phyloP scores from a whole-genome alignment of 2,329 filamentous ascomycete species.

The Ophiostoma sp. region DNA sequence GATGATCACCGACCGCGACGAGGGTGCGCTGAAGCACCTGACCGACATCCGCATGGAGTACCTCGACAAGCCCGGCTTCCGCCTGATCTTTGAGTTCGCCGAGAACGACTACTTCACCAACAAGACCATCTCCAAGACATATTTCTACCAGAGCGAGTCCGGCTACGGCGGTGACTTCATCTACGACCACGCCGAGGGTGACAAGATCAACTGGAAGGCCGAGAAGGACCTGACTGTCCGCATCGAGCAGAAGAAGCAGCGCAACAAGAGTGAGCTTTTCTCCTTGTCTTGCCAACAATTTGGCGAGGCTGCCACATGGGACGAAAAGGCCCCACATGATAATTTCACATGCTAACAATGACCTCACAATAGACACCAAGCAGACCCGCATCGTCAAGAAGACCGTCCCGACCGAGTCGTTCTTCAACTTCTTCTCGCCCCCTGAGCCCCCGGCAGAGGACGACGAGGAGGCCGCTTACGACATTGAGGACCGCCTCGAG shows the following conservation, averaged over 20 bases:
- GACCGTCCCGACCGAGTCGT: slow-evolving; percentile 96
- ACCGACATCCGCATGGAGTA: slow-evolving; percentile 98
- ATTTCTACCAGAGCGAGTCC: slow-evolving; percentile 98
- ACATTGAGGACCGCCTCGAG: slow-evolving; percentile 97
- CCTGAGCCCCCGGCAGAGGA: slow-evolving; percentile 78
- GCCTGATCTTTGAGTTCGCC: slow-evolving; percentile 93
- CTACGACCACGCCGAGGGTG: slow-evolving; percentile 97
- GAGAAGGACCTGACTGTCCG: slow-evolving; percentile 92
- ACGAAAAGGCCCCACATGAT: not conserved
- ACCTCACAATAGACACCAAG: slow-evolving; percentile 80
- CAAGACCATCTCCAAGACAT: slow-evolving; percentile 96
- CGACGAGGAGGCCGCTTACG: slow-evolving; percentile 74
- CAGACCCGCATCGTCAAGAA: slow-evolving; percentile 99
- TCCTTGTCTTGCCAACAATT: not conserved
- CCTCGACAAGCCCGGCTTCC: slow-evolving; percentile 96
- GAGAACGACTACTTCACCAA: slow-evolving; percentile 98
- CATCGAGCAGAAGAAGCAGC: slow-evolving; percentile 98
- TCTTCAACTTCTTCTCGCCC: slow-evolving; percentile 99
- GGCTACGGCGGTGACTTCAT: slow-evolving; percentile 99
- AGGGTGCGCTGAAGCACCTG: slow-evolving; percentile 86
- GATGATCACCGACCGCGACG: slow-evolving; percentile 97
- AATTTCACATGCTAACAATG: slow-evolving; percentile 12
- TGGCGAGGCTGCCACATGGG: not conserved
- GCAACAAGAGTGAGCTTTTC: slow-evolving; percentile 84
- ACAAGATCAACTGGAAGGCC: slow-evolving; percentile 96